Evolutionary conservation across 2,329 filamentous ascomycete species (phyloP), one percentile per base, ranked within the genome.

Genomic region (Aspergillus sojae): DNA sequence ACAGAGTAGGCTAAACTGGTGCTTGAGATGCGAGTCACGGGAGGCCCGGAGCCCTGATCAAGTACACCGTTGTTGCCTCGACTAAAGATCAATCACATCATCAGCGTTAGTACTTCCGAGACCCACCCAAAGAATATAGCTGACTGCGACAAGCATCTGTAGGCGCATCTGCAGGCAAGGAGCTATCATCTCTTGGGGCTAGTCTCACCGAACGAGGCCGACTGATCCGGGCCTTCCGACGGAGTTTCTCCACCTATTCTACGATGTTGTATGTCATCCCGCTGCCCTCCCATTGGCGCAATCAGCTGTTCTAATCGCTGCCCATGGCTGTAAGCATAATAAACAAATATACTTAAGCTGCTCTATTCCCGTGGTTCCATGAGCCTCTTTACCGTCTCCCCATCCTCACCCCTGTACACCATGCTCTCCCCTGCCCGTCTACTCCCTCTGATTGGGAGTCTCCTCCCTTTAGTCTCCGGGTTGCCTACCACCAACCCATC

Each of bases 401-500:
- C 16, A n/a, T 48, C 19, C n/a, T n/a, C 11, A 34, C 32, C 32
- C 32, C 32, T 21, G 4, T n/a, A 26, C 55, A 16, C 46, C 55
- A 62, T 62, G 60, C 21, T 52, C 45, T 26, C 39, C 28, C 36
- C 55, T 5, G 56, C 28, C 39, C 54, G 60, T 11, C 56, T 62
- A 5, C 60, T 62, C 34, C 60, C 46, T 26, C 46, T 62, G 19
- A 26, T 56, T 16, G 60, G 43, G 36, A 54, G 60, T 48, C n/a
- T 58, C 9, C n/a, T 62, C 32, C n/a, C 43, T 12, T 19, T 56
- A 36, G 60, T 50, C n/a, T 45, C 32, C 5, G 54, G 53, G 28
- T 36, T 62, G 46, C 60, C 60, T 46, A 58, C 60, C 45, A 32
- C 34, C 12, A 23, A 46, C 45, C 28, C 26, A 52, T 36, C 60